Evolutionary conservation across 2,329 filamentous ascomycete genomes (phyloP).

Genomic region (Colletotrichum caudatum): DNA sequence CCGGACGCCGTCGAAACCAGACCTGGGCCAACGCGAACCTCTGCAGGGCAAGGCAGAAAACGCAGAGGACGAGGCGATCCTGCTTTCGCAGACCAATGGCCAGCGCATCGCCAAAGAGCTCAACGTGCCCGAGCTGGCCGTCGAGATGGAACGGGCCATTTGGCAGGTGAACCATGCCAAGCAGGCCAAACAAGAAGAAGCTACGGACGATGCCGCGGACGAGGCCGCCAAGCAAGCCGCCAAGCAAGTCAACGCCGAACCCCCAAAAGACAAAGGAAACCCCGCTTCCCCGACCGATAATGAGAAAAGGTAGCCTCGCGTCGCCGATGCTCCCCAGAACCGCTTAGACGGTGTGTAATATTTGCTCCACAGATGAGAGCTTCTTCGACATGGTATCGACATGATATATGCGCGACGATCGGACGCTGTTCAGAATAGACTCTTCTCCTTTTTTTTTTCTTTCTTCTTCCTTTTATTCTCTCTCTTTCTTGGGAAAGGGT

Average conservation of each 20-base stretch:
- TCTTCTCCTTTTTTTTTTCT: slow-evolving; percentile 10
- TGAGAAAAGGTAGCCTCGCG: slow-evolving; percentile 37
- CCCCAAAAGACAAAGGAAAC: slow-evolving; percentile 43
- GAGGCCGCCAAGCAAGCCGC: slow-evolving; percentile 33
- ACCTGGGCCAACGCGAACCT: slow-evolving; percentile 38
- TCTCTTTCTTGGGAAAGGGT: neutral
- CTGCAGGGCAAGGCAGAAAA: slow-evolving; percentile 44
- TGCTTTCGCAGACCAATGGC: slow-evolving; percentile 66
- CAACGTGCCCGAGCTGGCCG: slow-evolving; percentile 75
- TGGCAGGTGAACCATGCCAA: slow-evolving; percentile 74
- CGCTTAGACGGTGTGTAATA: slow-evolving; percentile 24
- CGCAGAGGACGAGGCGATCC: slow-evolving; percentile 50
- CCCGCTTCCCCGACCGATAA: slow-evolving; percentile 30
- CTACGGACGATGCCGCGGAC: slow-evolving; percentile 41
- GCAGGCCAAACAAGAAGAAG: slow-evolving; percentile 55
- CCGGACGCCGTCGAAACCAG: slow-evolving; percentile 47
- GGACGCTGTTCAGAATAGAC: slow-evolving; percentile 22
- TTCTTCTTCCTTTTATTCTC: neutral
- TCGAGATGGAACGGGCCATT: slow-evolving; percentile 81
- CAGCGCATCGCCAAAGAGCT: slow-evolving; percentile 71
- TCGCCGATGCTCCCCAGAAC: slow-evolving; percentile 9
- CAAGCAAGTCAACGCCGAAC: slow-evolving; percentile 33
- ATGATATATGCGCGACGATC: slow-evolving; percentile 30
- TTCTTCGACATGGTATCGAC: slow-evolving; percentile 19
- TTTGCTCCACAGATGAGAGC: slow-evolving; percentile 32